Evolutionary conservation across 2,329 filamentous ascomycete species (phyloP).

Genomic region (Exophiala phaeomuriformis): DNA sequence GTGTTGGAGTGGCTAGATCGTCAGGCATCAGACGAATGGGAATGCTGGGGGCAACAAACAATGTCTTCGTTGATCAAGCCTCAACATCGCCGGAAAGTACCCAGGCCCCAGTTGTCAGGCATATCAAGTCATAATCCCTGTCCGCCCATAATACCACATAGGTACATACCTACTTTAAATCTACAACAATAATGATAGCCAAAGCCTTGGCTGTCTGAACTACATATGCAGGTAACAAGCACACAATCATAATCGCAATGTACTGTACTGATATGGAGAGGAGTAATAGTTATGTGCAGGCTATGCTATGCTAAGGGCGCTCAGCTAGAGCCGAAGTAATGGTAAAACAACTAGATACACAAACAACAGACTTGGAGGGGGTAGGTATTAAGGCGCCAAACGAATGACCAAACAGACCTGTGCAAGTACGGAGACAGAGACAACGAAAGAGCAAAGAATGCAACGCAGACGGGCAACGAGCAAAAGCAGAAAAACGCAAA

Average conservation of each 20-base stretch:
- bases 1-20: too few species aligned
- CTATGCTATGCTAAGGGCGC: constrained; percentile 15
- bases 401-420: constrained; percentile 10
- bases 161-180: too few species aligned
- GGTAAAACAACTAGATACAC: constrained; percentile 12
- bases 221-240: too few species aligned
- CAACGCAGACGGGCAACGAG: background rate
- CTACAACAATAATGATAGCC: background rate
- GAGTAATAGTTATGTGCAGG: constrained; percentile 21
- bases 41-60: background rate
- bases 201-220: too few species aligned
- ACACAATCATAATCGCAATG: too few species aligned
- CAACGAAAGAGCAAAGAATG: constrained; percentile 1
- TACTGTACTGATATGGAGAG: constrained; percentile 7
- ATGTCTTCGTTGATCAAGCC: background rate
- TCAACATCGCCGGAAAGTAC: background rate
- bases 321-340: background rate
- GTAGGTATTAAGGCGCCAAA: constrained; percentile 1
- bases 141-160: background rate
- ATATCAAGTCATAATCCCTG: constrained; percentile 12
- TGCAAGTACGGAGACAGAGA: constrained; percentile 7
- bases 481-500: constrained; percentile 4
- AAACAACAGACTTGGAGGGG: constrained; percentile 7
- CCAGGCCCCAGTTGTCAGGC: background rate
- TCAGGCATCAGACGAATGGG: too few species aligned